Evolutionary conservation across 1,139 yeast species (phyloP).

Genomic region (Entelexis sorbosivorans): DNA sequence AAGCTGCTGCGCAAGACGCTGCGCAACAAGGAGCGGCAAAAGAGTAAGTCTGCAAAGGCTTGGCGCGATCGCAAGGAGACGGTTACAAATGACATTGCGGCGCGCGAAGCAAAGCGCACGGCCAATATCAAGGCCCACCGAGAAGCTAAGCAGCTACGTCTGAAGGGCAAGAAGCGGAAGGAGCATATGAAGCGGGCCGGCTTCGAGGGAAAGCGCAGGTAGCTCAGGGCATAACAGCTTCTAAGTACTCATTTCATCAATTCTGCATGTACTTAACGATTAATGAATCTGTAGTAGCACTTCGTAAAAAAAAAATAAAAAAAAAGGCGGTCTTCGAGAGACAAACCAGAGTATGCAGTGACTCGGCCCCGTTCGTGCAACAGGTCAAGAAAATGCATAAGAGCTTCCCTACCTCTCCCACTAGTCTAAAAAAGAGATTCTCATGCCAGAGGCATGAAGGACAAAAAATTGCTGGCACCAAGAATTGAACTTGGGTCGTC

Average conservation of each 20-base stretch:
- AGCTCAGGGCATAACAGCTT: background rate
- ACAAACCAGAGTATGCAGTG: too few relatives aligned
- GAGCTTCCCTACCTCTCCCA: too few relatives aligned
- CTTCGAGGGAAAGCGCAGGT: constrained; percentile 2
- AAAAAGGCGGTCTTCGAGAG: background rate
- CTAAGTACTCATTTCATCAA: background rate
- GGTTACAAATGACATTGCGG: constrained; percentile 63
- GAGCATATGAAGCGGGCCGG: constrained; percentile 19
- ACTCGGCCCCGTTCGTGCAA: too few relatives aligned
- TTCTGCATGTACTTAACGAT: constrained; percentile 1
- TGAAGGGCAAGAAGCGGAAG: constrained; percentile 32
- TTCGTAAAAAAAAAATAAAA: too few relatives aligned
- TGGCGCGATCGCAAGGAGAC: constrained; percentile 72
- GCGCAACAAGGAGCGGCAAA: constrained; percentile 65
- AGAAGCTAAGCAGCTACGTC: constrained; percentile 51
- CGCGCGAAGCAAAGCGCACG: constrained; percentile 71
- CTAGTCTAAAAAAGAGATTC: too few relatives aligned
- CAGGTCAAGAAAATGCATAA: too few relatives aligned
- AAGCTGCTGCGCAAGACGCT: constrained; percentile 73
- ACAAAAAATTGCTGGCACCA: constrained; percentile 23
- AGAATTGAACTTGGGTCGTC: constrained; percentile 34
- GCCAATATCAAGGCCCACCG: constrained; percentile 73
- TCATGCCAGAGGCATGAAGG: too few relatives aligned
- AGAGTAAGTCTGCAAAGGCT: constrained; percentile 68
- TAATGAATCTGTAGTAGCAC: background rate